Base-by-base conservation (phyloP, 108 stramenopile genomes). In the Epithemia pelagica region DNA sequence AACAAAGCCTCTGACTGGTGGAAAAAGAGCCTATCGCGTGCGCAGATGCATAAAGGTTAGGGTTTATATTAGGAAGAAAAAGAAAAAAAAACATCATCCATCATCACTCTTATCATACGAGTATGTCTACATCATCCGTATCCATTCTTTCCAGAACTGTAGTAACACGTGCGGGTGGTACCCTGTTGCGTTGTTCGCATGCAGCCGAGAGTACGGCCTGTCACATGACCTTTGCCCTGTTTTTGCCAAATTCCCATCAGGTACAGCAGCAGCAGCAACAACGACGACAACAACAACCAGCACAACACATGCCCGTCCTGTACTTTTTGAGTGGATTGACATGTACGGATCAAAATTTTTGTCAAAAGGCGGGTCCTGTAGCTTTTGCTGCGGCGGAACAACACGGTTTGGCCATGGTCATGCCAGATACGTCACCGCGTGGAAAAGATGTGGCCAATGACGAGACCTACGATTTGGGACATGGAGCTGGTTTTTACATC, bases 401-500 rank as follows among this genome's bases (percentile, higher is more conserved):
- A 51, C 72, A 89, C 54, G 86, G 90, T 27, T 72, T 99, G 37
- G 95, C 95, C 30, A 77, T 99, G 21, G 94, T 98, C 56, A 80
- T 93, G 70, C 97, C 96, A 10, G 99, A 98, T 72, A 99, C 99
- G 7, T 89, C 87, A 62, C 97, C 97, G 2, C 88, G 98, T 46
- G 95, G 94, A 1, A 81, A 73, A 7, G 32, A 74, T 28, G 81
- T 93, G 27, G 83, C 88, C 0, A 85, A 85, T 65, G 94, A 81
- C 15, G 89, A 86, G 79, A 78, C 60, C 69, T 99, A 94, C 65
- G 99, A 99, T 70, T 81, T 99, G 52, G 99, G 99, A 10, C 76
- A 78, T 5, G 97, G 96, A 24, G 99, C 97, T 31, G 97, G 99
- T 22, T 99, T 99, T 66, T 99, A 99, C 78, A 79, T 99, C 28